Evolutionary conservation across 306 rosid species (phyloP), one percentile per base, ranked within the genome.

Genomic region (Cyclanthera cordifolia): DNA sequence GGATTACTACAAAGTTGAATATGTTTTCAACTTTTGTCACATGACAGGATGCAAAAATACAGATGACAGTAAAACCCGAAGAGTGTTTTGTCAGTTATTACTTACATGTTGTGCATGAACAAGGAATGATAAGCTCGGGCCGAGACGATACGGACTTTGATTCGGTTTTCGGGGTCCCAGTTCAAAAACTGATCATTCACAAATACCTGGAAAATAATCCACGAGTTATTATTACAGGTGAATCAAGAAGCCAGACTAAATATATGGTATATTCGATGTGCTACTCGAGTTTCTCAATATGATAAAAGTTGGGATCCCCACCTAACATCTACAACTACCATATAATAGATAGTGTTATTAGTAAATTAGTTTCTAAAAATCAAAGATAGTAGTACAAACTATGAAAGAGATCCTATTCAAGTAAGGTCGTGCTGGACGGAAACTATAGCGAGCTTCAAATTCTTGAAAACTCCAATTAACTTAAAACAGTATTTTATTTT

Each of bases 71-170:
- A 24, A 32, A 5, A 48, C 6, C 3, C 2, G 17, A 65, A 21
- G 27, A 34, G 50, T 65, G 3, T 20, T 25, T 72, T 14, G 16
- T 28, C 28, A 5, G 3, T 17, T 10, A 2, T n/a, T 49, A 78
- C 97, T 84, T 91, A 91, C 97, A 91, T 91, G 95, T 91, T 87
- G 78, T 91, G 91, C 97, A 91, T 89, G 78, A 88, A 91, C 73
- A 91, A 76, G 65, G 97, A 88, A 85, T 91, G 97, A 80, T 91
- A 91, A 72, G 96, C 97, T 81, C 97, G 80, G 4, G 95, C 97
- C 0, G 96, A 80, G 0, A 88, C 95, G 27, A 91, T 91, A 27
- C 97, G 74, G 32, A 91, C 97, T 85, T 91, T 89, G 85, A 91
- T 84, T 74, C 75, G 61, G 79, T 91, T 75, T 79, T 91, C 85